Conservation (phyloP, 345 rosid genomes). For the Gossypium sturtianum region DNA sequence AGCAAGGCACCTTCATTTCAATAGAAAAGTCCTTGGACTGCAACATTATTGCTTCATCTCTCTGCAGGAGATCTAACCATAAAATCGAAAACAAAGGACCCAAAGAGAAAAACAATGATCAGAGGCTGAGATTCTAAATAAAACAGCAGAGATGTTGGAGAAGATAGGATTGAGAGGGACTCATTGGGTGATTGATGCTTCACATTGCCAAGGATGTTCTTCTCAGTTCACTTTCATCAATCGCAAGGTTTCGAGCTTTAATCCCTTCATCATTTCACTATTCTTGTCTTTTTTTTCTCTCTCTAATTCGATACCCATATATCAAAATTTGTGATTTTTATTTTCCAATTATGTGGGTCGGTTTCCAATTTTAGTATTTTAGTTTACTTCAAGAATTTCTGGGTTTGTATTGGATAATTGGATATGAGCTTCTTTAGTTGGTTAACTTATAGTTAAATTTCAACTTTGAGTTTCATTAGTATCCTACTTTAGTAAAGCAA, state of each 20-base stretch:
- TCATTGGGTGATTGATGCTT: slow-evolving; percentile 76
- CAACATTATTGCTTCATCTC: not conserved
- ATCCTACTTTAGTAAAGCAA: not conserved
- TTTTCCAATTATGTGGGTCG: not conserved
- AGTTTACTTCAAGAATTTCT: not conserved
- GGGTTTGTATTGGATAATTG: slow-evolving; percentile 1
- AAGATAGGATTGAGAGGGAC: slow-evolving; percentile 85
- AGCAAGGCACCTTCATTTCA: not conserved
- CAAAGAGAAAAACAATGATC: not conserved
- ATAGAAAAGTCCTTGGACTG: not conserved
- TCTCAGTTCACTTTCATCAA: slow-evolving; percentile 89
- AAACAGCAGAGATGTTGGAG: slow-evolving; percentile 50
- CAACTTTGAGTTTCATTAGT: not conserved
- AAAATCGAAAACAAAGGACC: not conserved
- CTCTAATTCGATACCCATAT: slow-evolving; percentile 11
- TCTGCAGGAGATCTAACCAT: not conserved
- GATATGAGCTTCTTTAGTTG: not conserved
- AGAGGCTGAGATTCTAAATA: not conserved
- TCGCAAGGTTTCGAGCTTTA: slow-evolving; percentile 64
- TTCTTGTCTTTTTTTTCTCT: not conserved
- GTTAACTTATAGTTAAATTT: not conserved
- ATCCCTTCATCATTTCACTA: not conserved
- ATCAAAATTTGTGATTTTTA: not conserved
- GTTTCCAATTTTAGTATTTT: not conserved
- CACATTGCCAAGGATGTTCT: slow-evolving; percentile 96